Conservation (phyloP, 2,329 filamentous ascomycete genomes). For the Mycocentrospora acerina region DNA sequence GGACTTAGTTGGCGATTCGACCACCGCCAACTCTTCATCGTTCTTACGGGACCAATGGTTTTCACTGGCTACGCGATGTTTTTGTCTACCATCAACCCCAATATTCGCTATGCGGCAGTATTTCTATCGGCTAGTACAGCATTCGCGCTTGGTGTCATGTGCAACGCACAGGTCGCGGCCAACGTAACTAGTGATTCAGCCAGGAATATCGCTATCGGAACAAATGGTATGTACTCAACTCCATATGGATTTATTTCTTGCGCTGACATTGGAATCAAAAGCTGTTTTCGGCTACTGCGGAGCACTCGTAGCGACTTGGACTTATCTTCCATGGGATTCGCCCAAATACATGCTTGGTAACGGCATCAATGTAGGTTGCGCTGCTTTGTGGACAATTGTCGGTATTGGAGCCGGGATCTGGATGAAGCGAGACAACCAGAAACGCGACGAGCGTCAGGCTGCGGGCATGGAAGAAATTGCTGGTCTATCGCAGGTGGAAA, state of each 20-base stretch:
- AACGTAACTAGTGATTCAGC: constrained; percentile 70
- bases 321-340: constrained; percentile 60
- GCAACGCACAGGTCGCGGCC: constrained; percentile 65
- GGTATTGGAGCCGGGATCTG: constrained; percentile 50
- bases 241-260: no score
- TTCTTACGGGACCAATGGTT: constrained; percentile 58
- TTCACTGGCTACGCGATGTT: constrained; percentile 70
- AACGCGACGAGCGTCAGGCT: constrained; percentile 53
- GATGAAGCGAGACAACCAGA: constrained; percentile 63
- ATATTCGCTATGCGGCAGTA: constrained; percentile 64
- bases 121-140: constrained; percentile 65
- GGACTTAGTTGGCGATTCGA: constrained; percentile 61
- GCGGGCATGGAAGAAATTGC: constrained; percentile 51
- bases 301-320: constrained; percentile 64
- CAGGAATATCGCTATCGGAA: constrained; percentile 37
- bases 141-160: constrained; percentile 62
- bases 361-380: constrained; percentile 63
- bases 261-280: no score
- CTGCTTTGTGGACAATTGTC: constrained; percentile 36
- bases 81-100: constrained; percentile 51
- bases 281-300: constrained; percentile 70
- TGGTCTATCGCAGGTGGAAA: constrained; percentile 53
- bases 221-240: no score
- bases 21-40: constrained; percentile 59
- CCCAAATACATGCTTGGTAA: constrained; percentile 69